Base-by-base conservation (phyloP, 2,329 filamentous ascomycete species). In the Metarhizium sp. region DNA sequence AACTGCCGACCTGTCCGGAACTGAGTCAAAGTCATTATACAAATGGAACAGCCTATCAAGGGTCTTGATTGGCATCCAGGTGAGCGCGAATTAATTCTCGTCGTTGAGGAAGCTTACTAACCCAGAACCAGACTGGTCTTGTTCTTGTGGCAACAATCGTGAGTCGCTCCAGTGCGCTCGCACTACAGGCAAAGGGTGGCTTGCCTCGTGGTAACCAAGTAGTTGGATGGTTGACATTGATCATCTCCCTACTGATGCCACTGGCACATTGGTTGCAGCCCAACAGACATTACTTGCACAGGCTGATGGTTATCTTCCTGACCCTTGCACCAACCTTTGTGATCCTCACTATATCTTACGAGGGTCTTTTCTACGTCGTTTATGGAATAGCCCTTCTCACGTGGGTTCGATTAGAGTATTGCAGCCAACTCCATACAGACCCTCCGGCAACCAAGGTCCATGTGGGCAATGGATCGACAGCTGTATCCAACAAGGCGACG, bases 311-410 rank as follows among this genome's bases (percentile, higher is more conserved):
- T 62, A 85, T 96, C 54, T 99, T 97, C 74, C 78, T 99, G 51
- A 88, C 92, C 5, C 97, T 95, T 67, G 88, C 92, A 0, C 94
- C 94, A 0, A 87, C 88, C 1, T 99, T 97, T 71, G 87, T 99
- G 66, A 92, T 99, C 64, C 82, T 99, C 52, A 95, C 92, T 6
- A 96, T 97, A 63, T 96, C 92, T 0, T 99, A 95, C 73, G 94
- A 99, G 71, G 92, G 92, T 0, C 78, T 99, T 2, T 99, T 99
- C 70, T 99, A 97, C 71, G 83, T 96, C 57, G 84, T 86, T 11
- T 99, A 96, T 71, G 91, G 86, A 65, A 75, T 88, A 54, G 88
- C 86, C 25, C 75, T 99, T 5, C 78, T 96, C 53, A 85, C 86
- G 55, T 99, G 94, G 94, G 89, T 96, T 38, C 84, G 86, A n/a